A percentile compares a stretch with the other conserved stretches of the same genome.
phyloP scores from a whole-genome alignment of 2,329 filamentous ascomycete species.

The Ceratocystis huliohia region DNA sequence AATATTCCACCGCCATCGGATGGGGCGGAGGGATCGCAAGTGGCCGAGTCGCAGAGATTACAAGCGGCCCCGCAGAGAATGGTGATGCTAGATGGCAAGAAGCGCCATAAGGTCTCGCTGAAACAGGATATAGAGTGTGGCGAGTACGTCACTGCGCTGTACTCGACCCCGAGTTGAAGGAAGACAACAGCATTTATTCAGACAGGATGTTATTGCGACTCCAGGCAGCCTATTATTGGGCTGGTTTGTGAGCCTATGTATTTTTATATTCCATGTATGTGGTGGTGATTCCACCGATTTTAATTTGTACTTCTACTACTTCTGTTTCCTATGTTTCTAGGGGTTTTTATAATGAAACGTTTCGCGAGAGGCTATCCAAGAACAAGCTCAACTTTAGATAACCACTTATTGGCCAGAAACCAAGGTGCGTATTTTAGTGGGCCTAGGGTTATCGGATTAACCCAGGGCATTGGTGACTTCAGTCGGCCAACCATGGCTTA shows the following conservation, averaged over 20 bases:
- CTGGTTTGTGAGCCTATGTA: background rate
- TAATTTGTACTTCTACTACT: background rate
- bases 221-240: background rate
- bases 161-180: slow-evolving; percentile 39
- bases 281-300: background rate
- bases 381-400: no score
- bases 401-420: background rate
- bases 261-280: background rate
- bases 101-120: slow-evolving; percentile 57
- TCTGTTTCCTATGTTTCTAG: background rate
- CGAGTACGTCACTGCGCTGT: slow-evolving; percentile 67
- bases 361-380: no score
- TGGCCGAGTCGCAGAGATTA: slow-evolving; percentile 56
- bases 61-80: slow-evolving; percentile 67
- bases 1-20: slow-evolving; percentile 72
- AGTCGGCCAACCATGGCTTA: no score
- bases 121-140: slow-evolving; percentile 88
- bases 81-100: slow-evolving; percentile 46
- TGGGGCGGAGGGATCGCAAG: slow-evolving; percentile 39
- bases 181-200: background rate
- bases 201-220: no score
- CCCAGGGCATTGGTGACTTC: no score
- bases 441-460: no score
- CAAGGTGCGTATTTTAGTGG: no score
- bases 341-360: background rate